Percentiles rank a stretch among this genome's conserved stretches.
Evolutionary conservation across 495 filamentous ascomycete genomes (phyloP).

Genomic region (Annulohypoxylon moriforme): DNA sequence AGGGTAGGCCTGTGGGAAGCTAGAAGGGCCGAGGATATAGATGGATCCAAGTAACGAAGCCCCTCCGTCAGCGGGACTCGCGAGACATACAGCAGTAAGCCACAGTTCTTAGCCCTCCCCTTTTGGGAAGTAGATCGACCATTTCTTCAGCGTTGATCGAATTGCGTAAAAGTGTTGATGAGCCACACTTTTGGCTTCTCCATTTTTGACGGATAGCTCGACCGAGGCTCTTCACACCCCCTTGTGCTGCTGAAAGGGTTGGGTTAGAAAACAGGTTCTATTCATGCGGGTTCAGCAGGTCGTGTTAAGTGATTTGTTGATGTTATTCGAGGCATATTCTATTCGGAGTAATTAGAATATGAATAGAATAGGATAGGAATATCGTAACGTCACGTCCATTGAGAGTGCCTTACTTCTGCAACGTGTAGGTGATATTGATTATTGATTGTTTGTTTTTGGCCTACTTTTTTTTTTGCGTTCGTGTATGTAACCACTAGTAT

Average conservation of each 20-base stretch:
- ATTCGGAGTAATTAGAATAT: not conserved
- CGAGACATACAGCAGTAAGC: slow-evolving; percentile 43
- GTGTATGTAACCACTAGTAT: not conserved
- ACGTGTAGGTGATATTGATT: slow-evolving; percentile 30
- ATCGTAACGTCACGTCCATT: slow-evolving; percentile 38
- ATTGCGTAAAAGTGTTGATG: slow-evolving; percentile 23
- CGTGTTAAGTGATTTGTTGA: slow-evolving; percentile 8
- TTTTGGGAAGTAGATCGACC: slow-evolving; percentile 36
- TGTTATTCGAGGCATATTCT: slow-evolving; percentile 10
- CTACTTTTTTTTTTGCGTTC: not conserved
- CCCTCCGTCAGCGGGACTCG: slow-evolving; percentile 18
- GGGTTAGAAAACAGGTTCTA: slow-evolving; percentile 1
- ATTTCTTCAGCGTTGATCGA: slow-evolving; percentile 26
- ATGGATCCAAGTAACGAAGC: slow-evolving; percentile 10
- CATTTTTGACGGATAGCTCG: slow-evolving; percentile 12
- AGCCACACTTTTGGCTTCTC: slow-evolving; percentile 31
- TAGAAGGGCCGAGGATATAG: slow-evolving; percentile 26
- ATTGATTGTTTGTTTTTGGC: slow-evolving; percentile 30
- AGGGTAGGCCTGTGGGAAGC: not conserved
- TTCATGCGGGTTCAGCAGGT: slow-evolving; percentile 9
- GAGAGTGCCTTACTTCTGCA: slow-evolving; percentile 10
- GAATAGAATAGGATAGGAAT: not conserved
- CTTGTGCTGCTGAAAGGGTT: slow-evolving; percentile 28
- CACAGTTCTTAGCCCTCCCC: slow-evolving; percentile 27
- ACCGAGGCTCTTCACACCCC: slow-evolving; percentile 11